These are phyloP conservation scores for Primulina huaijiensis DNA, from an alignment of 257 asterid genomes.

Conservation along the genomic window DNA sequence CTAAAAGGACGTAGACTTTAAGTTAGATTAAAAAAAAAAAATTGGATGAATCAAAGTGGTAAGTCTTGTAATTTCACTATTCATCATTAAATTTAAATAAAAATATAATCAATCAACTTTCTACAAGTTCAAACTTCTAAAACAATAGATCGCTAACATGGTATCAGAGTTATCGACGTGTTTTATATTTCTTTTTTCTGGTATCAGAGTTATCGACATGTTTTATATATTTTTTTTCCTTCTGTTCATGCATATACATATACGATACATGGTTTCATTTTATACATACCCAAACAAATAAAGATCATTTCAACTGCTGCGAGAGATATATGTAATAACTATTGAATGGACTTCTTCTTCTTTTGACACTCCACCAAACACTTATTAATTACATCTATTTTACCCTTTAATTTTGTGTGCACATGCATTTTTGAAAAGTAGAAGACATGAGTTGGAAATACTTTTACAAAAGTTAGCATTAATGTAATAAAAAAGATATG, in stretches of 20 bases:
- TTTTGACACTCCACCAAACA: slow-evolving; percentile 46
- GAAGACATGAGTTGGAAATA: background rate
- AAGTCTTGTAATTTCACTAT: too few relatives aligned
- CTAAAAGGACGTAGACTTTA: background rate
- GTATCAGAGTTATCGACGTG: too few relatives aligned
- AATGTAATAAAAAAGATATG: slow-evolving; percentile 5
- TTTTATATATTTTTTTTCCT: too few relatives aligned
- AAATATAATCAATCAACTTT: too few relatives aligned
- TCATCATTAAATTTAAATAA: too few relatives aligned
- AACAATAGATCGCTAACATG: too few relatives aligned
- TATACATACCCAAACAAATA: background rate
- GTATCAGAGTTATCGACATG: too few relatives aligned
- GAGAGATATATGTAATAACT: background rate
- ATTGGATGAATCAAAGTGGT: too few relatives aligned
- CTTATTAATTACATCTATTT: slow-evolving; percentile 35
- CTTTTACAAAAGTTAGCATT: slow-evolving; percentile 27
- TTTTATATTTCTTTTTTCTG: too few relatives aligned
- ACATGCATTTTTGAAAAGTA: slow-evolving; percentile 17
- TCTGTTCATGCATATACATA: too few relatives aligned
- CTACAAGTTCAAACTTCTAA: too few relatives aligned
- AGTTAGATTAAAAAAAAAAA: too few relatives aligned
- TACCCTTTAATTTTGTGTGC: slow-evolving; percentile 36
- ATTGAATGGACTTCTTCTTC: slow-evolving; percentile 30
- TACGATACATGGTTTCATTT: slow-evolving; percentile 5
- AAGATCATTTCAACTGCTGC: slow-evolving; percentile 17